Percentiles rank a stretch among this genome's conserved stretches.
Conservation (phyloP, 2,329 filamentous ascomycete species). For the Hymenoscyphus infarciens region DNA sequence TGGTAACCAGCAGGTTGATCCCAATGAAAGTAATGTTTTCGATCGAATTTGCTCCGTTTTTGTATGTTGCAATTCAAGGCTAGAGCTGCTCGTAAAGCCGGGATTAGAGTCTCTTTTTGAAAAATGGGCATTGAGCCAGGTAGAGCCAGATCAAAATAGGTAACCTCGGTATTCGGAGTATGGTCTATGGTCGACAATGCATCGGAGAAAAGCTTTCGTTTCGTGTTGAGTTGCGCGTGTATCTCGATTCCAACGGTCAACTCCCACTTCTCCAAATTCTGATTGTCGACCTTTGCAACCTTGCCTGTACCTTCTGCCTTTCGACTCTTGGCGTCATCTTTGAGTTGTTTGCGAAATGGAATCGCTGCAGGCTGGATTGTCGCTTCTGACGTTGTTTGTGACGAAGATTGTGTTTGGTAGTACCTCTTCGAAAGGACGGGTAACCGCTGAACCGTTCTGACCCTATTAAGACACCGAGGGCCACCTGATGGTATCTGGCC, state of each 20-base stretch:
- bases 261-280: slow-evolving; percentile 66
- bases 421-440: slow-evolving; percentile 3
- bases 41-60: slow-evolving; percentile 76
- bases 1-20: slow-evolving; percentile 96
- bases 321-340: slow-evolving; percentile 58
- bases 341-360: slow-evolving; percentile 68
- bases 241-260: slow-evolving; percentile 96
- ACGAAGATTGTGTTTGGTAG: slow-evolving; percentile 12
- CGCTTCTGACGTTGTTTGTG: slow-evolving; percentile 17
- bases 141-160: slow-evolving; percentile 82
- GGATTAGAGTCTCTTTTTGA: slow-evolving; percentile 77
- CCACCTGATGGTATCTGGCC: slow-evolving; percentile 27
- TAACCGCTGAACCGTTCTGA: slow-evolving; percentile 5
- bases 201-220: slow-evolving; percentile 82
- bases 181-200: slow-evolving; percentile 63
- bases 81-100: slow-evolving; percentile 84
- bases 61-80: slow-evolving; percentile 80
- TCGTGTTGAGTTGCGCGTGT: slow-evolving; percentile 90
- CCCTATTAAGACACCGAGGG: slow-evolving; percentile 25
- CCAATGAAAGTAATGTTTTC: slow-evolving; percentile 99
- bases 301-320: slow-evolving; percentile 38
- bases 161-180: slow-evolving; percentile 79
- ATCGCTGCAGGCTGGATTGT: slow-evolving; percentile 17
- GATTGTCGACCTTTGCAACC: slow-evolving; percentile 36
- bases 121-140: slow-evolving; percentile 87